phyloP scores from a whole-genome alignment of 306 rosid species.

The Castanospermum australe region DNA sequence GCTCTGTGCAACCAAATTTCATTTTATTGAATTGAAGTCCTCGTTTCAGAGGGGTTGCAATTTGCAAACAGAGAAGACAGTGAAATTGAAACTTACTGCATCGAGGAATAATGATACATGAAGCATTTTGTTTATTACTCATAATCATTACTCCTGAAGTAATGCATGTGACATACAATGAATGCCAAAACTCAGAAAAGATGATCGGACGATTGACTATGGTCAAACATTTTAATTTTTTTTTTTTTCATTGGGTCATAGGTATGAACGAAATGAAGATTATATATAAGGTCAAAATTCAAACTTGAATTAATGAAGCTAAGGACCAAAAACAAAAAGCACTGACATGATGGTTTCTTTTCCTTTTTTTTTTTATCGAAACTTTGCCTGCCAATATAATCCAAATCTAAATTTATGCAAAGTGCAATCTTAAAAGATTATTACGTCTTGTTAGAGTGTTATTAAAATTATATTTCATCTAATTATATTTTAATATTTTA shows the following conservation, averaged over 20 bases:
- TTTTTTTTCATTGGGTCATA: neutral
- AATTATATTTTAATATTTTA: too few relatives aligned
- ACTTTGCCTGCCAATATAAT: neutral
- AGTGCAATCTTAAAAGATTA: too few relatives aligned
- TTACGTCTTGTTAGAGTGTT: too few relatives aligned
- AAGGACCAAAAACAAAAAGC: neutral
- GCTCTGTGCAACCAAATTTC: too few relatives aligned
- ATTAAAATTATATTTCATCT: too few relatives aligned
- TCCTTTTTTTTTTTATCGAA: neutral
- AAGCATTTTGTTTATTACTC: too few relatives aligned
- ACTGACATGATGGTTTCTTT: neutral
- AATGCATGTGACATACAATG: neutral
- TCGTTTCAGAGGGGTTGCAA: too few relatives aligned
- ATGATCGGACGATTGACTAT: neutral
- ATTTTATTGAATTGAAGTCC: too few relatives aligned
- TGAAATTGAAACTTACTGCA: too few relatives aligned
- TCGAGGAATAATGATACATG: too few relatives aligned
- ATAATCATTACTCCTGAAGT: neutral
- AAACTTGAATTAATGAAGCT: neutral
- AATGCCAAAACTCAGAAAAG: neutral
- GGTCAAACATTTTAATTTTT: neutral
- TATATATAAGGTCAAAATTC: neutral
- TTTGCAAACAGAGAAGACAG: too few relatives aligned
- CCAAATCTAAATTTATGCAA: neutral
- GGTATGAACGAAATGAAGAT: neutral